phyloP scores from a whole-genome alignment of 345 rosid genomes.

The Citrus medica region DNA sequence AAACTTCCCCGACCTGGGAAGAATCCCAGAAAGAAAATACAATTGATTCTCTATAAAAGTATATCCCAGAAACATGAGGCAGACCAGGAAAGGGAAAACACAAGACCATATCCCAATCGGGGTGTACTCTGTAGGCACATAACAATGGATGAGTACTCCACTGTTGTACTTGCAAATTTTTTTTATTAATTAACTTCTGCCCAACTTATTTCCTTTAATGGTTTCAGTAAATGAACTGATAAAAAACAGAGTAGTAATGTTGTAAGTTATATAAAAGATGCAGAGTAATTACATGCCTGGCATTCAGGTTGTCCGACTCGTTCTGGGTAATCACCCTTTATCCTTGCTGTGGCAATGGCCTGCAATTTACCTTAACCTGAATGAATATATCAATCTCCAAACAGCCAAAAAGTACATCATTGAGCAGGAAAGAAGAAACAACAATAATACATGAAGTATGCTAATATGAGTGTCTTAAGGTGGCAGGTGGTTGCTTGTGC shows the following conservation, averaged over 20 bases:
- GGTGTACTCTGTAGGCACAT: neutral
- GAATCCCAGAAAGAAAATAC: neutral
- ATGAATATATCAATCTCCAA: conserved; percentile 18
- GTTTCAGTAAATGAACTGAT: neutral
- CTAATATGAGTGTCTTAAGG: neutral
- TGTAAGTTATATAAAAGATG: neutral
- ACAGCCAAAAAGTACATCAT: neutral
- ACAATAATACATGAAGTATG: neutral
- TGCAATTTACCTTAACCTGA: conserved; percentile 29
- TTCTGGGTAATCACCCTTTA: conserved; percentile 97
- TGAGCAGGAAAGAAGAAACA: neutral
- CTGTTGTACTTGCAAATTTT: neutral
- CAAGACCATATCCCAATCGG: neutral
- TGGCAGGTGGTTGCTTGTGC: neutral
- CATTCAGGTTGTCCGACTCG: conserved; percentile 95
- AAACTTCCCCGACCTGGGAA: neutral
- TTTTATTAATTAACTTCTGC: neutral
- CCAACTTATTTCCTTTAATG: neutral
- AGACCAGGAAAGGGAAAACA: neutral
- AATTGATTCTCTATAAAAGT: neutral
- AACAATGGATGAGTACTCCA: neutral
- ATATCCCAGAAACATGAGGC: neutral
- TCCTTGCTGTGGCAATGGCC: conserved; percentile 93
- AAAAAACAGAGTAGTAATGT: neutral
- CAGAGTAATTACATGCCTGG: conserved; percentile 56